Evolutionary conservation across 305 asterid genomes (phyloP).

Genomic region (Fraxinus albicans): DNA sequence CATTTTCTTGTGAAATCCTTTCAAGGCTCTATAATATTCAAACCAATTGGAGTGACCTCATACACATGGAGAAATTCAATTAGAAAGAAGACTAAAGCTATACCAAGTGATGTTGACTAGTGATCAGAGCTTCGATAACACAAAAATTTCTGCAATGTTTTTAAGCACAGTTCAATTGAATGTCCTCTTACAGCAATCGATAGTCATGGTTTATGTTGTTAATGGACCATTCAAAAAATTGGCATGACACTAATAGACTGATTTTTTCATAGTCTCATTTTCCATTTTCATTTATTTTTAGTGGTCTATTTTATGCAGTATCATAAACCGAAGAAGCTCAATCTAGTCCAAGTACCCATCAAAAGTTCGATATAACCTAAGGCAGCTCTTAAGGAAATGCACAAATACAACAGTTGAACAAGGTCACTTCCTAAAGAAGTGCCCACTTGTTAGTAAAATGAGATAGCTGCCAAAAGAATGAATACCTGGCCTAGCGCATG

Average conservation of each 20-base stretch:
- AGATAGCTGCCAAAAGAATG: constrained; percentile 20
- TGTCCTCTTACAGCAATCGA: neutral
- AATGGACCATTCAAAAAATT: neutral
- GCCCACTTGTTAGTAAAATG: constrained; percentile 2
- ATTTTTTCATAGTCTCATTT: neutral
- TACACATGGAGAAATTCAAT: neutral
- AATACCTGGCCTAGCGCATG: constrained; percentile 97
- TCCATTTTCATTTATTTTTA: neutral
- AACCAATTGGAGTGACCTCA: neutral
- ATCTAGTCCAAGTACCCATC: neutral
- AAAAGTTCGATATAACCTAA: neutral
- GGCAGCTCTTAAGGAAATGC: constrained; percentile 1
- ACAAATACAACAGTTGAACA: constrained; percentile 7
- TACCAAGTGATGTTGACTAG: neutral
- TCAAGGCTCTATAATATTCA: neutral
- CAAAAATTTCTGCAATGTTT: neutral
- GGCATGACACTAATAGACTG: neutral
- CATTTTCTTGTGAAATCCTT: neutral
- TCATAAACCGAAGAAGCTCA: neutral
- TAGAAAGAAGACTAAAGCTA: neutral
- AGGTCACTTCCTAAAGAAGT: neutral
- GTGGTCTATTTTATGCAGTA: neutral
- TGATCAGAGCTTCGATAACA: neutral
- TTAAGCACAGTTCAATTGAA: neutral
- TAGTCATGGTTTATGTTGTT: neutral